phyloP scores from a whole-genome alignment of 2,329 filamentous ascomycete genomes.

The Stenocarpella maydis region DNA sequence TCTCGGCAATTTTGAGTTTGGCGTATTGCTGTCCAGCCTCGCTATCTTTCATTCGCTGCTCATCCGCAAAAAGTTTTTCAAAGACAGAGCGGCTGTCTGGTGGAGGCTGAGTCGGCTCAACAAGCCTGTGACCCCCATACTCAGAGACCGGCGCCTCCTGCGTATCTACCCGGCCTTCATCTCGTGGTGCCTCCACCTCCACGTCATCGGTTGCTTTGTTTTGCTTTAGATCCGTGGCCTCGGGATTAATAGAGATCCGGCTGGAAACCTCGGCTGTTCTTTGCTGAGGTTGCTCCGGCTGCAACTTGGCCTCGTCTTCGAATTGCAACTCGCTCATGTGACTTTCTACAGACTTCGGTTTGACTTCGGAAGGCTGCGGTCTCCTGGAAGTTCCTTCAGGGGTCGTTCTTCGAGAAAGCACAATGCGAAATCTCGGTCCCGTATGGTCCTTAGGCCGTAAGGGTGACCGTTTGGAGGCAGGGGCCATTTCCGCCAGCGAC shows the following conservation, averaged over 20 bases:
- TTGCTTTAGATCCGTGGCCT: background rate
- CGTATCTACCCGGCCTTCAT: background rate
- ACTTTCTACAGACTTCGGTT: background rate
- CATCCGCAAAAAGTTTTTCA: constrained; percentile 21
- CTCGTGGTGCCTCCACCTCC: background rate
- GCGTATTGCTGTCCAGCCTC: background rate
- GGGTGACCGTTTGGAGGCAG: background rate
- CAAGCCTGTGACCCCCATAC: background rate
- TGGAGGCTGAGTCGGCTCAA: background rate
- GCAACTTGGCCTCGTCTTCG: background rate
- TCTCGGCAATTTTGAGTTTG: background rate
- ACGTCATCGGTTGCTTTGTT: too few relatives aligned
- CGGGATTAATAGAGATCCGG: background rate
- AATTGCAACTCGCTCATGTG: constrained; percentile 9
- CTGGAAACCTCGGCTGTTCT: background rate
- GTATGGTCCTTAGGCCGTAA: background rate
- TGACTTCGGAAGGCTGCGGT: background rate
- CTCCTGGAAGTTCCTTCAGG: background rate
- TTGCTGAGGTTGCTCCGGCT: background rate
- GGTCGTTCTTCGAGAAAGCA: background rate
- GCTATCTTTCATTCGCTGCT: background rate
- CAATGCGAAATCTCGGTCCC: constrained; percentile 14
- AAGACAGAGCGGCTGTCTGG: constrained; percentile 26
- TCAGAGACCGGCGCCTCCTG: background rate
- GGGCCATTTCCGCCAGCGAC: background rate